Evolutionary conservation across 805 yeast species (phyloP).

Genomic region (Candida taoyuanica): DNA sequence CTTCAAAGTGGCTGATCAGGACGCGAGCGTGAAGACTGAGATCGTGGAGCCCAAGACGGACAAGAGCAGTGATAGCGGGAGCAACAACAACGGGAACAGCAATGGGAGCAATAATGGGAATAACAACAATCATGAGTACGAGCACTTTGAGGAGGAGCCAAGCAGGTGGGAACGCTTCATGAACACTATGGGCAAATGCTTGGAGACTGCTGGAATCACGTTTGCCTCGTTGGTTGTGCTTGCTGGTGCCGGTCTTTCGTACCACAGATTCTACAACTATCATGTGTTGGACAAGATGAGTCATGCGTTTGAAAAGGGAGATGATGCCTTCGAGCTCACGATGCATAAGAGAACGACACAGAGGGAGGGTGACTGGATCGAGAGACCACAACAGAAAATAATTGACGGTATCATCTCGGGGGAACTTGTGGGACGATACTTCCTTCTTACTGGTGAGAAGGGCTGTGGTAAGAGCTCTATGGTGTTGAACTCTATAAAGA

Average conservation of each 20-base stretch:
- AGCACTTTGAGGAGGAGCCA: slow-evolving; percentile 15
- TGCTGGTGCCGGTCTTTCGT: slow-evolving; percentile 67
- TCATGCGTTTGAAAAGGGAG: slow-evolving; percentile 61
- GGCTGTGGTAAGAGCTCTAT: slow-evolving; percentile 84
- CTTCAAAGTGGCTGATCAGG: slow-evolving; percentile 12
- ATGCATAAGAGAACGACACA: slow-evolving; percentile 41
- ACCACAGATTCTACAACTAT: slow-evolving; percentile 55
- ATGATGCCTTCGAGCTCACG: slow-evolving; percentile 56
- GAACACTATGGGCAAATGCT: slow-evolving; percentile 34
- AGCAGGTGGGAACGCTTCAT: slow-evolving; percentile 16
- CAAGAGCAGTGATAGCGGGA: neutral
- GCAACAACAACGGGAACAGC: slow-evolving; percentile 4
- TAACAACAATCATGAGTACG: slow-evolving; percentile 8
- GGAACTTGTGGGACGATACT: slow-evolving; percentile 60
- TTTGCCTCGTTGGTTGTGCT: slow-evolving; percentile 62
- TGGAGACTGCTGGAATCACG: slow-evolving; percentile 70
- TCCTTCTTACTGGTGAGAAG: slow-evolving; percentile 72
- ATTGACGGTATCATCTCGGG: slow-evolving; percentile 67
- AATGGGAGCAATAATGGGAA: slow-evolving; percentile 9
- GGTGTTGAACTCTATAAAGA: slow-evolving; percentile 64
- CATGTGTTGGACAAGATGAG: slow-evolving; percentile 64
- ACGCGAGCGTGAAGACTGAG: slow-evolving; percentile 1
- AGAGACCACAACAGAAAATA: slow-evolving; percentile 59
- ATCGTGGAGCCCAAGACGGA: neutral
- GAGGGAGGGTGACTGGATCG: slow-evolving; percentile 54